Base-by-base conservation (phyloP, 202 grass and related monocot species). In the Bolboschoenoplectus hybrid region DNA sequence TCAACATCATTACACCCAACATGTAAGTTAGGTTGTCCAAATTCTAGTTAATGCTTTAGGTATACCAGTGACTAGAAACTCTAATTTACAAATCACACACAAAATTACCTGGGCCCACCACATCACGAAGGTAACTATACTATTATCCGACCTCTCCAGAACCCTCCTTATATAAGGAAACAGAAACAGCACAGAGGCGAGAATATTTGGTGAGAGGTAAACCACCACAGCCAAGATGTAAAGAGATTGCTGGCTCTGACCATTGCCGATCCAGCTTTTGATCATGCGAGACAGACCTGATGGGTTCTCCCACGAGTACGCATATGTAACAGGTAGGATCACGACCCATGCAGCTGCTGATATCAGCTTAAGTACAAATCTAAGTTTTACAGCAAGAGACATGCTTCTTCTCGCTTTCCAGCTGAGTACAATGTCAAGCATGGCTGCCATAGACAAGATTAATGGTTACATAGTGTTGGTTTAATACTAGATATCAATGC, bases 401-500 rank as follows among this genome's bases (percentile, higher is more conserved):
- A 98, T 98, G 87, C 81, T 98, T 93, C 67, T 98, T 82, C 97
- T 92, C 83, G 97, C 97, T 86, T 98, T 96, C 97, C 97, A 98
- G 84, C 93, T 88, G 78, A 98, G 93, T 56, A 98, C 86, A 69
- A 96, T 88, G 85, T 98, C 97, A 82, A 98, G 90, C 19, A 92
- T 43, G 55, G 93, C 97, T 98, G 93, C 82, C 82, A 85, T 74
- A 71, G 67, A 74, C 85, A 73, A 85, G 14, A 87, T 55, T 70
- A 78, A 58, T 39, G 13, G 13, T 41, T 58, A 19, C 38, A 79
- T 58, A n/a, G 3, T 79, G 36, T 57, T n/a, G 36, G 52, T 60
- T 78, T 19, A 79, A 58, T 5, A 51, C 32, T 56, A 40, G 14
- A 58, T 78, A 78, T 78, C 13, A 57, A 57, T 56, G 0, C 6